These are phyloP conservation scores for Cenchrus americanus DNA, from an alignment of 176 grass and related monocot genomes.

Conservation along the genomic window DNA sequence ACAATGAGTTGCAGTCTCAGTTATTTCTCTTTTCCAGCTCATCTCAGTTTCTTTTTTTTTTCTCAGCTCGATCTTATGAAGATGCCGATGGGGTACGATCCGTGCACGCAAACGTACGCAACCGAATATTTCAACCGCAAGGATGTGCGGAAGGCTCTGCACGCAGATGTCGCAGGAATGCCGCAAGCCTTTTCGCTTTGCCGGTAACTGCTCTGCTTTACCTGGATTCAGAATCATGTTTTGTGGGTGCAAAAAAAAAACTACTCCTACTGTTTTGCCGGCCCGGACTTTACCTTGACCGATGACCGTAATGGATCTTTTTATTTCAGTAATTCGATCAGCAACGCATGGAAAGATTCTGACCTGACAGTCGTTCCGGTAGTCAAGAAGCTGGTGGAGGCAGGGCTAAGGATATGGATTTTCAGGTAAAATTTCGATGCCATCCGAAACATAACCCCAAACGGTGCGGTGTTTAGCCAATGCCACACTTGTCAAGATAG, in stretches of 20 bases:
- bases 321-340: conserved; percentile 32
- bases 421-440: conserved; percentile 45
- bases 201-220: conserved; percentile 25
- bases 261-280: too few relatives aligned
- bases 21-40: neutral
- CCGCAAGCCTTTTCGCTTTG: conserved; percentile 34
- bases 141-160: conserved; percentile 61
- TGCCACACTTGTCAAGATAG: neutral
- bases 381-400: conserved; percentile 53
- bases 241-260: neutral
- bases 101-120: conserved; percentile 41
- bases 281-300: too few relatives aligned
- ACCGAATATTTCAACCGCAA: conserved; percentile 48
- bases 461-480: neutral
- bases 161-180: conserved; percentile 24
- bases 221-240: neutral
- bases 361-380: conserved; percentile 47
- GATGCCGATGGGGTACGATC: conserved; percentile 50
- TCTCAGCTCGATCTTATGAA: conserved; percentile 24
- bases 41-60: neutral
- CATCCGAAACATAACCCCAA: neutral
- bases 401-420: conserved; percentile 53
- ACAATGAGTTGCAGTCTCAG: neutral
- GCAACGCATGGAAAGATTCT: conserved; percentile 41
- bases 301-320: neutral